These are phyloP conservation scores for Globisporangium okanoganense DNA, from an alignment of 352 stramenopile genomes.

Conservation along the genomic window DNA sequence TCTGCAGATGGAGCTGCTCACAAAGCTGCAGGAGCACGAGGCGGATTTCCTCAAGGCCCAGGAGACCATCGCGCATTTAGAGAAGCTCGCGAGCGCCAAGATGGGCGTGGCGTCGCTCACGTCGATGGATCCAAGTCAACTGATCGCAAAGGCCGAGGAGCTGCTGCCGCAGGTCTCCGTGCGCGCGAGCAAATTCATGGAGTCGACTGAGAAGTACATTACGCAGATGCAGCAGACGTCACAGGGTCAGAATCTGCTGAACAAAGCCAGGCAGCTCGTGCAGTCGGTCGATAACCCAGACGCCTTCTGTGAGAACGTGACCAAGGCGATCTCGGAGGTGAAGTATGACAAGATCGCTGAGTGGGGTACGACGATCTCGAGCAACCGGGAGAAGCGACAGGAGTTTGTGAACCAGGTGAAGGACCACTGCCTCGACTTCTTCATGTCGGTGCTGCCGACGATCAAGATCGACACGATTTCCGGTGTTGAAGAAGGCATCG, in stretches of 20 bases:
- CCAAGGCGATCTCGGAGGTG: slow-evolving; percentile 60
- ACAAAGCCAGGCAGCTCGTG: slow-evolving; percentile 65
- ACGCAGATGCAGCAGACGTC: slow-evolving; percentile 65
- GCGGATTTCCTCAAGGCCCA: slow-evolving; percentile 51
- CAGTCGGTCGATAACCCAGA: slow-evolving; percentile 74
- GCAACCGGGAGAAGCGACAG: slow-evolving; percentile 63
- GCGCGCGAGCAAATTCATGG: slow-evolving; percentile 43
- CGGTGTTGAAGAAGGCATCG: slow-evolving; percentile 68
- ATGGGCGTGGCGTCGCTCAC: slow-evolving; percentile 57
- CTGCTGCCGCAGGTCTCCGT: slow-evolving; percentile 54
- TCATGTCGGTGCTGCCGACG: slow-evolving; percentile 78
- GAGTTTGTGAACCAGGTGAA: slow-evolving; percentile 79
- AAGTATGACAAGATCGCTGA: slow-evolving; percentile 64
- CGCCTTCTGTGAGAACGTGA: slow-evolving; percentile 69
- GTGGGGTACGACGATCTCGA: slow-evolving; percentile 61
- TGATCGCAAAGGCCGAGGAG: slow-evolving; percentile 64
- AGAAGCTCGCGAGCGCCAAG: slow-evolving; percentile 56
- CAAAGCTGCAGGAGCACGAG: slow-evolving; percentile 59
- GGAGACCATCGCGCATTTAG: slow-evolving; percentile 46
- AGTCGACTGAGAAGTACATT: slow-evolving; percentile 70
- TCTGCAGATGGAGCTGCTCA: slow-evolving; percentile 39
- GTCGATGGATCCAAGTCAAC: slow-evolving; percentile 42
- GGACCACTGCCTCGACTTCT: slow-evolving; percentile 82
- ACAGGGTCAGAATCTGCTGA: slow-evolving; percentile 59
- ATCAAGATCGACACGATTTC: slow-evolving; percentile 83